Conservation (phyloP, 2,329 filamentous ascomycete species). For the Harringtonia lauricola region DNA sequence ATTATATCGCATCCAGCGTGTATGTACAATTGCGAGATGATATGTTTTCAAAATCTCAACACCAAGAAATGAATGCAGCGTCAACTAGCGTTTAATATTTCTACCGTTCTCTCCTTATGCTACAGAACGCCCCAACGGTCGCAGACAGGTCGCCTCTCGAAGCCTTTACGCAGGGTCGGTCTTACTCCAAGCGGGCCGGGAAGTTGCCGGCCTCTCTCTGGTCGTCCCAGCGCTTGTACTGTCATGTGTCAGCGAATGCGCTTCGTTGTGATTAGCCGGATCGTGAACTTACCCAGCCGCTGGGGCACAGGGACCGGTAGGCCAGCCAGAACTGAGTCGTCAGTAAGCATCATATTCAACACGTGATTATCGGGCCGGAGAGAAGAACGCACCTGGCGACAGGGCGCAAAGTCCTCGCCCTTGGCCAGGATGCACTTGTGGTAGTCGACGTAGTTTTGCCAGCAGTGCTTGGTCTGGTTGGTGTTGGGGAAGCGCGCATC, state of each 20-base stretch:
- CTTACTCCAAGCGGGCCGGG: conserved; percentile 52
- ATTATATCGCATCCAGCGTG: too few species aligned
- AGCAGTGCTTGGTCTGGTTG: conserved; percentile 99
- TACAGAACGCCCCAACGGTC: neutral
- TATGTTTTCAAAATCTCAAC: too few species aligned
- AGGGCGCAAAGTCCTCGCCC: conserved; percentile 96
- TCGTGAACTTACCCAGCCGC: conserved; percentile 50
- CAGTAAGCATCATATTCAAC: conserved; percentile 13
- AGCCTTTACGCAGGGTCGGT: too few species aligned
- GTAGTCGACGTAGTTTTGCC: conserved; percentile 99
- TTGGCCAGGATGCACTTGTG: conserved; percentile 99
- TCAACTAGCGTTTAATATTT: conserved; percentile 3
- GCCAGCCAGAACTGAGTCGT: conserved; percentile 76
- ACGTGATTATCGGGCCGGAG: neutral
- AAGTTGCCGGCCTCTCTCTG: conserved; percentile 72
- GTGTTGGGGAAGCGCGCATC: conserved; percentile 98
- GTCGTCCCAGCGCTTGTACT: conserved; percentile 88
- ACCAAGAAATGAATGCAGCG: neutral
- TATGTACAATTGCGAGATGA: neutral
- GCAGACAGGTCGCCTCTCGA: neutral
- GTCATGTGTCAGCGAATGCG: conserved; percentile 1
- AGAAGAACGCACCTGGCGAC: conserved; percentile 65
- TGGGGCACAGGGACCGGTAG: conserved; percentile 95
- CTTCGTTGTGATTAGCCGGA: too few species aligned
- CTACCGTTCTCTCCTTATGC: conserved; percentile 4